phyloP scores from a whole-genome alignment of 2,329 filamentous ascomycete species.

The Exophiala sideris region DNA sequence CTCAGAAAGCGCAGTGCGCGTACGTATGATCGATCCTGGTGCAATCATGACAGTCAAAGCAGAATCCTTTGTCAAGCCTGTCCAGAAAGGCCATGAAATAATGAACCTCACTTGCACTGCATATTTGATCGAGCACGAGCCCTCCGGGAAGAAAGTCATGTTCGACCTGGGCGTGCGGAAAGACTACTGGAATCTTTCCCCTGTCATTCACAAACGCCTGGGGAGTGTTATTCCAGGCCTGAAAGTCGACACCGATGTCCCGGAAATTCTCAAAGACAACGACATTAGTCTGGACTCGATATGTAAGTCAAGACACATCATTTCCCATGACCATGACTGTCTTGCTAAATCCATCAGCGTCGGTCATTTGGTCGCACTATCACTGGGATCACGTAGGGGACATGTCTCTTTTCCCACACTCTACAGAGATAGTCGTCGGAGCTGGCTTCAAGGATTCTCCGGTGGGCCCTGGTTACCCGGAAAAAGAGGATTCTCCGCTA shows the following conservation, averaged over 20 bases:
- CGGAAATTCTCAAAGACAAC: constrained; percentile 22
- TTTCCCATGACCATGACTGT: background rate
- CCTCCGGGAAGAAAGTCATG: constrained; percentile 19
- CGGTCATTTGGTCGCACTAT: constrained; percentile 33
- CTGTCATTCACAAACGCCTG: constrained; percentile 12
- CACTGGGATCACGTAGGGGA: constrained; percentile 50
- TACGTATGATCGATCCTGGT: constrained; percentile 15
- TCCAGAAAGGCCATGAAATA: constrained; percentile 13
- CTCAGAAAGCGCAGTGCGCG: background rate
- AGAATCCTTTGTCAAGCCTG: constrained; percentile 17
- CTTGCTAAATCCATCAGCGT: constrained; percentile 16
- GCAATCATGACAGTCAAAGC: constrained; percentile 16
- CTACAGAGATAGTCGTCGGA: constrained; percentile 51
- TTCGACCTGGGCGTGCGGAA: constrained; percentile 36
- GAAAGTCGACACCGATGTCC: constrained; percentile 22
- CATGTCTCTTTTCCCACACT: constrained; percentile 44
- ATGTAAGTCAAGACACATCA: constrained; percentile 10
- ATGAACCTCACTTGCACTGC: constrained; percentile 15
- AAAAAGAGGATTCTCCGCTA: constrained; percentile 35
- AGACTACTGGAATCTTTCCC: constrained; percentile 29
- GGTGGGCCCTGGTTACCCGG: constrained; percentile 48
- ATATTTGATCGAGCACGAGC: constrained; percentile 19
- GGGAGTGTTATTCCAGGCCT: constrained; percentile 21
- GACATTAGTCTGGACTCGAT: constrained; percentile 13
- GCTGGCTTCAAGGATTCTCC: constrained; percentile 46